phyloP scores from a whole-genome alignment of 371 early-diverging fungal species.

The Syncephalastrum racemosum region DNA sequence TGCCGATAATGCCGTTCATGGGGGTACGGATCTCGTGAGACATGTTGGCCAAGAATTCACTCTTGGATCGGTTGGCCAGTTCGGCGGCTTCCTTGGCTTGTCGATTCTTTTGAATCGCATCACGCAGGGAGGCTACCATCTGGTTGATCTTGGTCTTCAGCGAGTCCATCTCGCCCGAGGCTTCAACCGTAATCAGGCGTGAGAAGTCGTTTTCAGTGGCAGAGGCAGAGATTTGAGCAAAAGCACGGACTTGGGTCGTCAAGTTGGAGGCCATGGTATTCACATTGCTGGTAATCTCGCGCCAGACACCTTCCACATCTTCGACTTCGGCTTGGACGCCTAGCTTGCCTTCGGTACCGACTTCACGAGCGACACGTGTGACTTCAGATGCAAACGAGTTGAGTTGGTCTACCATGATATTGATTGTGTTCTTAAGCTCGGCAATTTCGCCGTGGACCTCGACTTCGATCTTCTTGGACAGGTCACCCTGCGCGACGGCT shows the following conservation, averaged over 20 bases:
- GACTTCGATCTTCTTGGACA: constrained; percentile 32
- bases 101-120: constrained; percentile 61
- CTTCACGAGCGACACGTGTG: constrained; percentile 39
- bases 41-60: constrained; percentile 70
- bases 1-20: constrained; percentile 61
- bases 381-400: constrained; percentile 42
- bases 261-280: constrained; percentile 50
- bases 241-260: constrained; percentile 56
- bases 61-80: constrained; percentile 64
- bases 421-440: constrained; percentile 37
- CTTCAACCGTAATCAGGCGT: constrained; percentile 63
- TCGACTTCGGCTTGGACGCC: constrained; percentile 34
- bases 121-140: constrained; percentile 62
- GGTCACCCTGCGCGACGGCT: constrained; percentile 56
- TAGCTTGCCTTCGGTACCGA: constrained; percentile 52
- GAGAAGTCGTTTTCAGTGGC: constrained; percentile 63
- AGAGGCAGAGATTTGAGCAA: constrained; percentile 52
- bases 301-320: constrained; percentile 55
- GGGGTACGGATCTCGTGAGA: constrained; percentile 65
- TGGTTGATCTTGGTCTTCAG: constrained; percentile 72
- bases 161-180: constrained; percentile 68
- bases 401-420: constrained; percentile 52
- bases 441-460: constrained; percentile 38
- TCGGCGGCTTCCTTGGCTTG: constrained; percentile 47
- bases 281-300: constrained; percentile 48